Conservation (phyloP, 2,329 filamentous ascomycete genomes). For the Massarina eburnea region DNA sequence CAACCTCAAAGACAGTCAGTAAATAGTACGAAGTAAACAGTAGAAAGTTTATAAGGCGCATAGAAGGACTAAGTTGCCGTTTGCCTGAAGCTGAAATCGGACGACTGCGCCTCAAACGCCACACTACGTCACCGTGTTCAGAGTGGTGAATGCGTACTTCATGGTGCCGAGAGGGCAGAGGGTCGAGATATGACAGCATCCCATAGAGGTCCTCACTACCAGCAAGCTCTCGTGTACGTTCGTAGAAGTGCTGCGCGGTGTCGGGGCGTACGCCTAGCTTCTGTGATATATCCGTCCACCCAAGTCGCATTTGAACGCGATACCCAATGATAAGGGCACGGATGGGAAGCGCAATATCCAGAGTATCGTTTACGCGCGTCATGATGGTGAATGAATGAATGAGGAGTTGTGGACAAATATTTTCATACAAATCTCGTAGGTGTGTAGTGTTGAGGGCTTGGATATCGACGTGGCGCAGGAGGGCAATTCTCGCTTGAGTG, state of each 20-base stretch:
- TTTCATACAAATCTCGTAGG: too few species aligned
- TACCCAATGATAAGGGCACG: too few species aligned
- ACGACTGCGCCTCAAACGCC: constrained; percentile 4
- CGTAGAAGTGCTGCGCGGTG: not conserved
- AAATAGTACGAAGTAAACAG: constrained; percentile 3
- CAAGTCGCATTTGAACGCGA: too few species aligned
- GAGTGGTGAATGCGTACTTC: not conserved
- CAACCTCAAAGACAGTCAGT: constrained; percentile 4
- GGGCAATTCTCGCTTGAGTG: too few species aligned
- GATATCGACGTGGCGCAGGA: too few species aligned
- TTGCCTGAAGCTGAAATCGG: not conserved
- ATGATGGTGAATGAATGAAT: too few species aligned
- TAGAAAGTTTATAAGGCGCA: constrained; percentile 5
- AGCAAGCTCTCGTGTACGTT: not conserved
- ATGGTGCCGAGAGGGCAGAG: not conserved
- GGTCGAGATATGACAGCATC: not conserved
- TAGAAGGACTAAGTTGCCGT: not conserved
- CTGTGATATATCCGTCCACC: not conserved
- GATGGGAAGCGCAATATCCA: too few species aligned
- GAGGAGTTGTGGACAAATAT: too few species aligned
- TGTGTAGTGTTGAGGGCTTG: too few species aligned
- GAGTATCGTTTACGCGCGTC: too few species aligned
- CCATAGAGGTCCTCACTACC: not conserved
- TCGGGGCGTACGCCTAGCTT: not conserved
- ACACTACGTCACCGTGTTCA: constrained; percentile 2